Base-by-base conservation (phyloP, 1,284 basidiomycete genomes). In the Malassezia nana region DNA sequence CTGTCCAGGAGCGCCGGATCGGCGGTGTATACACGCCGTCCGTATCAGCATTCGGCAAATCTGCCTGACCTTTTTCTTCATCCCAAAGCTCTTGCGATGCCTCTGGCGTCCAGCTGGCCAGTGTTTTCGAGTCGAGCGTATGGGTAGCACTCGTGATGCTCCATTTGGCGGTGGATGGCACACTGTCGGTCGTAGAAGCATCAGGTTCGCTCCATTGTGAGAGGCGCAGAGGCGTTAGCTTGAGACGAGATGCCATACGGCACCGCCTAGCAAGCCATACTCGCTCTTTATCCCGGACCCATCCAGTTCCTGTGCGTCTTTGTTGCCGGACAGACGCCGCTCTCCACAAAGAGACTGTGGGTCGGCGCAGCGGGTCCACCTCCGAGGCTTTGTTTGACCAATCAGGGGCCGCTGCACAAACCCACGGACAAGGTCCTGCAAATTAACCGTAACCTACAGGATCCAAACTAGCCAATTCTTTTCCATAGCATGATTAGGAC, bases 1-100 rank as follows among this genome's bases (percentile, higher is more conserved):
- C 53, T 4, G 56, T 55, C 6, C 67, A 32, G 13, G 63, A 26
- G 28, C 63, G 65, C 4, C 42, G 47, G 6, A 40, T 13, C 15
- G 42, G n/a, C 13, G 47, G 46, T 4, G 15, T 16, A n/a, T 38
- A 3, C 9, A 38, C 20, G 20, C 32, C 32, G 13, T 16, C 31
- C 18, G 44, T 18, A 2, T n/a, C 24, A 9, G 20, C 25, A 10
- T 24, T 25, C 8, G 5, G 7, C 30, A 15, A 15, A 3, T 25
- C 39, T 2, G 6, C 24, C 7, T 26, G 3, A 4, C 40, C 9
- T n/a, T 42, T 42, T 6, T 42, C 40, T 13, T 16, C 24, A 15
- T 42, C 24, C 4, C 4, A 4, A 6, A 38, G 6, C 16, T 38
- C 33, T 13, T 6, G 33, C 33, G 31, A 32, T 15, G 33, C 20